Evolutionary conservation across 2,329 filamentous ascomycete species (phyloP).

Genomic region (Lachnellula occidentalis): DNA sequence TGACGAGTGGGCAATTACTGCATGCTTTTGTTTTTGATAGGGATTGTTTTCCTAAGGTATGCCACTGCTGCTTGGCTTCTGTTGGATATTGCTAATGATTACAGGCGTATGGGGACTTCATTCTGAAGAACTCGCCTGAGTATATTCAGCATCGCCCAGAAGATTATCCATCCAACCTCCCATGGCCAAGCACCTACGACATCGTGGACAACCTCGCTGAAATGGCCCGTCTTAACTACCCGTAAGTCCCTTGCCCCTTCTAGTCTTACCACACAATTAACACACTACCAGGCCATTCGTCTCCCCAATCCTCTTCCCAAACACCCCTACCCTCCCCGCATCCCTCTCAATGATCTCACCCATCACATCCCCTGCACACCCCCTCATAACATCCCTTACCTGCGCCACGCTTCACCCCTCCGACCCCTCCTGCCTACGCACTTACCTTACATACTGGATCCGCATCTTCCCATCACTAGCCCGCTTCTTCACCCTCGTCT

Average conservation of each 20-base stretch:
- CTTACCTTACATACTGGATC: constrained; percentile 83
- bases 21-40: constrained; percentile 73
- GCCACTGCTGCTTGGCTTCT: constrained; percentile 30
- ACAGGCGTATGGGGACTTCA: constrained; percentile 55
- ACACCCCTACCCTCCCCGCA: constrained; percentile 58
- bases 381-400: constrained; percentile 75
- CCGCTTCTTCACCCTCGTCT: constrained; percentile 71
- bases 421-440: constrained; percentile 82
- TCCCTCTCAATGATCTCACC: constrained; percentile 66
- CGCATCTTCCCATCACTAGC: constrained; percentile 73
- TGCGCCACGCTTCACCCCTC: constrained; percentile 85
- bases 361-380: constrained; percentile 79
- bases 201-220: constrained; percentile 76
- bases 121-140: constrained; percentile 63
- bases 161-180: constrained; percentile 57
- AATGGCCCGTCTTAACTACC: constrained; percentile 80
- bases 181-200: constrained; percentile 71
- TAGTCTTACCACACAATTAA: constrained; percentile 16
- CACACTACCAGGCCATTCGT: constrained; percentile 56
- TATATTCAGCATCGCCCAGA: constrained; percentile 73
- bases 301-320: constrained; percentile 82
- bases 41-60: constrained; percentile 62
- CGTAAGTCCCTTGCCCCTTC: constrained; percentile 46
- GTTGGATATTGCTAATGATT: constrained; percentile 7
- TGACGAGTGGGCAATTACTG: constrained; percentile 70